Conservation (phyloP, 805 yeast genomes). For the Suhomyces xylopsoci region DNA sequence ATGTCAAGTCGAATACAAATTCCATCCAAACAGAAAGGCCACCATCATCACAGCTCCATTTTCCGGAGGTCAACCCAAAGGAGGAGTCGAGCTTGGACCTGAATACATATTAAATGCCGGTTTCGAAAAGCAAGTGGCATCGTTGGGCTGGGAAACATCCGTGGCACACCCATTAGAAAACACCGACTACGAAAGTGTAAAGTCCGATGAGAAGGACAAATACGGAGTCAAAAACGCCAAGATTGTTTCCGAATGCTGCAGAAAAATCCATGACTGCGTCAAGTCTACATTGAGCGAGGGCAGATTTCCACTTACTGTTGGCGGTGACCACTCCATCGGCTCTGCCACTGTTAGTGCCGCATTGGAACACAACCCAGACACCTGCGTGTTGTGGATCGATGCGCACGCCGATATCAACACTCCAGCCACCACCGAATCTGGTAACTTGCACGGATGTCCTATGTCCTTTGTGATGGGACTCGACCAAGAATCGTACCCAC, state of each 20-base stretch:
- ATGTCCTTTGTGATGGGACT: constrained; percentile 87
- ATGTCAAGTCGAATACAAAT: constrained; percentile 47
- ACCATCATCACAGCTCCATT: constrained; percentile 88
- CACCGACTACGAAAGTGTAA: constrained; percentile 42
- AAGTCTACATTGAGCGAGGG: constrained; percentile 43
- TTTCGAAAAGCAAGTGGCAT: constrained; percentile 55
- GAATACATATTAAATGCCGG: constrained; percentile 72
- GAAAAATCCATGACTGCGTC: constrained; percentile 61
- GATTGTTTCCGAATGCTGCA: constrained; percentile 71
- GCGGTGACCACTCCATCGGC: constrained; percentile 97
- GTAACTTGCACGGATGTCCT: constrained; percentile 96
- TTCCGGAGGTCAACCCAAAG: constrained; percentile 91
- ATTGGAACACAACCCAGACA: constrained; percentile 73
- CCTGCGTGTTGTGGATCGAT: constrained; percentile 92
- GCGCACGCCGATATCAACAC: constrained; percentile 98
- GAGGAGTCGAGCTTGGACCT: constrained; percentile 96
- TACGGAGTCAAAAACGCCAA: constrained; percentile 69
- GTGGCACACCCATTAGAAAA: constrained; percentile 53
- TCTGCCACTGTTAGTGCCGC: constrained; percentile 90
- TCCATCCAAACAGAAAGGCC: constrained; percentile 51
- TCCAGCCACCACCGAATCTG: constrained; percentile 75
- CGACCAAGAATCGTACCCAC: constrained; percentile 63
- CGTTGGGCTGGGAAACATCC: constrained; percentile 68
- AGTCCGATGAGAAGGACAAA: constrained; percentile 42
- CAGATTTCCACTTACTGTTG: constrained; percentile 75